A percentile compares a stretch with the other conserved stretches of the same genome.
Conservation (phyloP, 768 basidiomycete species). For the Amanita fuliginea region DNA sequence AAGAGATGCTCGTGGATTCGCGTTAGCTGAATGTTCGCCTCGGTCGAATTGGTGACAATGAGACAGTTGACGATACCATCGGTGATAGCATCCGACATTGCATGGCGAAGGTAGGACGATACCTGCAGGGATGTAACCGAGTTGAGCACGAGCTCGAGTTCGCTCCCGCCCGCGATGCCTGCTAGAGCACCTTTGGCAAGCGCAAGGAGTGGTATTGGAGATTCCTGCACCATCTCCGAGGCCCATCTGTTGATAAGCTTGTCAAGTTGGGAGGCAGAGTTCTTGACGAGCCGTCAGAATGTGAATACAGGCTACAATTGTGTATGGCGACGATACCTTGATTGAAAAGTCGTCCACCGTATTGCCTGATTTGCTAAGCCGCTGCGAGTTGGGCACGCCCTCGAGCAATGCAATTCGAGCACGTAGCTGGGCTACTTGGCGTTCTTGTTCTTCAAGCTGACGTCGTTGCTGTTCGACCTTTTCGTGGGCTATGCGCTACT, state of each 20-base stretch:
- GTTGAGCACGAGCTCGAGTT: conserved; percentile 23
- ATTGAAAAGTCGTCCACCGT: conserved; percentile 85
- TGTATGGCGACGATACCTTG: conserved; percentile 38
- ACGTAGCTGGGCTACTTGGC: conserved; percentile 65
- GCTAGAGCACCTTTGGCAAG: conserved; percentile 48
- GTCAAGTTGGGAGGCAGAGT: conserved; percentile 72
- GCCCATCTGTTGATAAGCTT: conserved; percentile 84
- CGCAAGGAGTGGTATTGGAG: conserved; percentile 38
- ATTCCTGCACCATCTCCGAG: conserved; percentile 54
- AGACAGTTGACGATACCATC: conserved; percentile 79
- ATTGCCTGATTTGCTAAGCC: conserved; percentile 38
- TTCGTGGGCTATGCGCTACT: conserved; percentile 75
- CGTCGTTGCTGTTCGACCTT: conserved; percentile 74
- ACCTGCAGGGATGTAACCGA: conserved; percentile 56
- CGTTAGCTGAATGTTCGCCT: conserved; percentile 76
- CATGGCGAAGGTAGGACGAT: conserved; percentile 73
- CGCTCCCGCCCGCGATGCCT: conserved; percentile 46
- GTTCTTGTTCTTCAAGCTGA: conserved; percentile 77
- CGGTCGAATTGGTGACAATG: conserved; percentile 76
- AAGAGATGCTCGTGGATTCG: conserved; percentile 87
- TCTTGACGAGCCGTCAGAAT: conserved; percentile 29
- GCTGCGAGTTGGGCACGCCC: conserved; percentile 38
- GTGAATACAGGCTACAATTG: not conserved
- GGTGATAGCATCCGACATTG: conserved; percentile 64
- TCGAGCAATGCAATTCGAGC: conserved; percentile 66